A percentile compares a stretch with the other conserved stretches of the same genome.
Conservation (phyloP, 1,139 yeast species). For the Protomyces inundatus region DNA sequence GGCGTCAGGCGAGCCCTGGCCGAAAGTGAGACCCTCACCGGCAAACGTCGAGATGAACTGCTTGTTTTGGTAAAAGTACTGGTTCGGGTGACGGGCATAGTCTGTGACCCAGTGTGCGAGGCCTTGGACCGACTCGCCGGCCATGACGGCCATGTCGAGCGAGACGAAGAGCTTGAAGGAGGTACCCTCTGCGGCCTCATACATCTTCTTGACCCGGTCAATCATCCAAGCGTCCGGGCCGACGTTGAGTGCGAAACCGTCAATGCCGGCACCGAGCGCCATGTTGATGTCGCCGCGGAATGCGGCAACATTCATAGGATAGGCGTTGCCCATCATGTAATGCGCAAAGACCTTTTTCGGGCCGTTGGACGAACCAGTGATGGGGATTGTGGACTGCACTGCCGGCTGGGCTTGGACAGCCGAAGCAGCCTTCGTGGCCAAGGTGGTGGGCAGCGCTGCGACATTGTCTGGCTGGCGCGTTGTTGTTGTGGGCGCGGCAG, state of each 20-base stretch:
- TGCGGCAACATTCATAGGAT: constrained; percentile 16
- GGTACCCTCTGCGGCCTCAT: constrained; percentile 26
- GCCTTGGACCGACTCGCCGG: constrained; percentile 14
- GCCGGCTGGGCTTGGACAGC: neutral
- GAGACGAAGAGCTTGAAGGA: constrained; percentile 27
- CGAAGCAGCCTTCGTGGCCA: constrained; percentile 10
- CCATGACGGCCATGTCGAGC: constrained; percentile 30
- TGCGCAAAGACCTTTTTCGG: constrained; percentile 30
- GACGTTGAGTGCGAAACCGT: constrained; percentile 30
- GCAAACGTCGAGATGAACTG: constrained; percentile 29
- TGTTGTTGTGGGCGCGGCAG: neutral
- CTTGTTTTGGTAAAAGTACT: constrained; percentile 23
- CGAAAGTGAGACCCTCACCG: constrained; percentile 25
- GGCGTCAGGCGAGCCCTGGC: constrained; percentile 11
- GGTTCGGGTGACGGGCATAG: constrained; percentile 23
- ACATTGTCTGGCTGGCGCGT: neutral
- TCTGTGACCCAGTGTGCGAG: constrained; percentile 16
- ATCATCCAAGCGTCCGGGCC: constrained; percentile 28
- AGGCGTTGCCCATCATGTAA: constrained; percentile 31
- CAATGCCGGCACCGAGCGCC: constrained; percentile 28
- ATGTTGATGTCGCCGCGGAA: constrained; percentile 26
- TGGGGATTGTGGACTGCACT: neutral
- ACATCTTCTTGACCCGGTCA: constrained; percentile 23
- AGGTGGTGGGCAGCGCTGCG: constrained; percentile 1
- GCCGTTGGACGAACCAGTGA: constrained; percentile 5